These are phyloP conservation scores for Penicillium robsamsonii DNA, from an alignment of 495 filamentous ascomycete species.

Conservation along the genomic window DNA sequence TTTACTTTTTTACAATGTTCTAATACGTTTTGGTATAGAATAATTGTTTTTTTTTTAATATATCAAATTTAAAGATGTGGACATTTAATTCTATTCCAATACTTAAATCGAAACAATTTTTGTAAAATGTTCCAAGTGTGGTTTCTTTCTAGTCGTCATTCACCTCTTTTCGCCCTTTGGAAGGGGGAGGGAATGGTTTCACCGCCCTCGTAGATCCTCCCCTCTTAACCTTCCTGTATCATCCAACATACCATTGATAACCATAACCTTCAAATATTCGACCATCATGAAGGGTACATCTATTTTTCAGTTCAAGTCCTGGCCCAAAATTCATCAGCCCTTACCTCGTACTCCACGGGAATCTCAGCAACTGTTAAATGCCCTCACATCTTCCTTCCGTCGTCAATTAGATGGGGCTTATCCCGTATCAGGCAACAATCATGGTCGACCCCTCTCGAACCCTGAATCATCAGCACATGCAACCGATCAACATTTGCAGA, in stretches of 20 bases:
- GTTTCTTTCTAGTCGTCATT: constrained; percentile 14
- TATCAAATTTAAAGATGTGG: neutral
- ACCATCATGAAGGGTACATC: constrained; percentile 45
- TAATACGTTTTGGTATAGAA: neutral
- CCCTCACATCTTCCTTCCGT: constrained; percentile 75
- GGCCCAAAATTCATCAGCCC: constrained; percentile 66
- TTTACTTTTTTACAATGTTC: neutral
- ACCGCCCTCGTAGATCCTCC: constrained; percentile 10
- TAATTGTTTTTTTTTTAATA: too few species aligned
- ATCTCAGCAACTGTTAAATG: constrained; percentile 63
- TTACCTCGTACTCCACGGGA: constrained; percentile 63
- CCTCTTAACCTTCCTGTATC: neutral
- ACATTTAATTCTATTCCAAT: neutral
- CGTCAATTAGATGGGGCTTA: constrained; percentile 67
- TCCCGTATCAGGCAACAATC: constrained; percentile 33
- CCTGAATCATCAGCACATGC: constrained; percentile 50
- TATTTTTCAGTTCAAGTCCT: constrained; percentile 44
- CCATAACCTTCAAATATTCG: constrained; percentile 9
- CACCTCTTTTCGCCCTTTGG: constrained; percentile 1
- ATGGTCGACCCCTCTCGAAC: constrained; percentile 33
- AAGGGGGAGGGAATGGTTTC: neutral
- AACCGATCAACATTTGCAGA: constrained; percentile 37
- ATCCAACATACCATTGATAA: neutral
- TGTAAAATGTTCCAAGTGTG: neutral
- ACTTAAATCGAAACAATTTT: neutral